A percentile compares a stretch with the other conserved stretches of the same genome.
Evolutionary conservation across 176 grass and related monocot genomes (phyloP).

Genomic region (Avena insularis): DNA sequence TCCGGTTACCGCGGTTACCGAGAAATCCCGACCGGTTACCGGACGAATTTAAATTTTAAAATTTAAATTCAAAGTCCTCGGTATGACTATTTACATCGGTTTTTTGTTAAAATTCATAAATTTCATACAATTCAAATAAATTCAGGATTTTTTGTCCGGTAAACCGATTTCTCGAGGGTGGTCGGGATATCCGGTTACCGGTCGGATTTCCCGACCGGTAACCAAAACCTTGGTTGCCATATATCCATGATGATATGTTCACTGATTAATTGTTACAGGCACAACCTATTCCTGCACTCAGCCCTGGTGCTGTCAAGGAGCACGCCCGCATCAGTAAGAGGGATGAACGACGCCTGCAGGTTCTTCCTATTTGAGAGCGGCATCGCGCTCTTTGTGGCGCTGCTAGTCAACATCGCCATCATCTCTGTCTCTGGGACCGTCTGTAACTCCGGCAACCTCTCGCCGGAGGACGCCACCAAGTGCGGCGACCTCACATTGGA

Average conservation of each 20-base stretch:
- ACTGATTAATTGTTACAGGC: constrained; percentile 40
- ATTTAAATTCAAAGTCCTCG: too few species aligned
- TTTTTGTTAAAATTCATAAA: too few species aligned
- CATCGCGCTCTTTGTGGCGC: constrained; percentile 77
- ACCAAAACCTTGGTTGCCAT: background rate
- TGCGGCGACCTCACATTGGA: constrained; percentile 69
- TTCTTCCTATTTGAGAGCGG: constrained; percentile 89
- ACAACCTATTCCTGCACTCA: constrained; percentile 93
- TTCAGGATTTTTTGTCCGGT: too few species aligned
- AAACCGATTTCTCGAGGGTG: too few species aligned
- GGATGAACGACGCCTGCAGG: constrained; percentile 64
- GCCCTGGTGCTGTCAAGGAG: constrained; percentile 88
- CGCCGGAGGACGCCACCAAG: constrained; percentile 43
- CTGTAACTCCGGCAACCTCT: constrained; percentile 53
- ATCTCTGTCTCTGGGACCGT: constrained; percentile 75
- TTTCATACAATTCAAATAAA: too few species aligned
- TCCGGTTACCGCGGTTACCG: too few species aligned
- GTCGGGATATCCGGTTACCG: too few species aligned
- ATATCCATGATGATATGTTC: background rate
- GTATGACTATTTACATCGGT: too few species aligned
- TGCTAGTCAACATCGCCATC: constrained; percentile 91
- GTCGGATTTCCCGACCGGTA: too few species aligned
- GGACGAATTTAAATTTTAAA: too few species aligned
- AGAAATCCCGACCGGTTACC: too few species aligned
- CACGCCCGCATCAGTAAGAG: constrained; percentile 68